These are phyloP conservation scores for Letharia columbiana DNA, from an alignment of 495 filamentous ascomycete species.

Conservation along the genomic window DNA sequence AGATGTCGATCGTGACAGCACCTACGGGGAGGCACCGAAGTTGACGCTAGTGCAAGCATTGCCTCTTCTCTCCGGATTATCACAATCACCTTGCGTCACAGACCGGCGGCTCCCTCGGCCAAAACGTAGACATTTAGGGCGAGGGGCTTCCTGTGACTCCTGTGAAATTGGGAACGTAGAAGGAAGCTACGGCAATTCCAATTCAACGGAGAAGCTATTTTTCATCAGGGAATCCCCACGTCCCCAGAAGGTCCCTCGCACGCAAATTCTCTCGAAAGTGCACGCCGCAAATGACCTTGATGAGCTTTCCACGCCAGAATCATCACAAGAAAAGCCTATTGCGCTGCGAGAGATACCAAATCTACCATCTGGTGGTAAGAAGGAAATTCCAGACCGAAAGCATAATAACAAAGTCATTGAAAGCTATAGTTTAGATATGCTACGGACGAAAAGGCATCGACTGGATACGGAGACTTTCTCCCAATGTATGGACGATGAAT, in stretches of 20 bases:
- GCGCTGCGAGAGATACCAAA: constrained; percentile 4
- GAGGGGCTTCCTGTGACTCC: background rate
- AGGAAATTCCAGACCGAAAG: background rate
- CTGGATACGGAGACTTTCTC: background rate
- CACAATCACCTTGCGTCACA: constrained; percentile 7
- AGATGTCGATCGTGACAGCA: constrained; percentile 3
- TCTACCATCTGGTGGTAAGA: background rate
- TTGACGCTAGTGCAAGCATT: background rate
- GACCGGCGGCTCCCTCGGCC: background rate
- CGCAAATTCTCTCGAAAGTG: background rate
- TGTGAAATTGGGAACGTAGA: background rate
- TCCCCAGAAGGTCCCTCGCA: background rate
- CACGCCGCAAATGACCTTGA: constrained; percentile 9
- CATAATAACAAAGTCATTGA: background rate
- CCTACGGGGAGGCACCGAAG: background rate
- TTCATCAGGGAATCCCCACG: constrained; percentile 1
- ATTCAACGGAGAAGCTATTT: background rate
- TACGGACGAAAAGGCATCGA: background rate
- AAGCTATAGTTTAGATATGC: background rate
- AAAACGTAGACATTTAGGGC: background rate
- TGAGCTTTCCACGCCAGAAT: constrained; percentile 10
- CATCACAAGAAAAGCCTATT: constrained; percentile 1
- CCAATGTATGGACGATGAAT: constrained; percentile 13
- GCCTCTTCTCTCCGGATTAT: background rate
- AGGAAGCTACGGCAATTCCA: background rate